A percentile compares a stretch with the other conserved stretches of the same genome.
phyloP scores from a whole-genome alignment of 2,329 filamentous ascomycete genomes.

The Biscogniauxia sp. region DNA sequence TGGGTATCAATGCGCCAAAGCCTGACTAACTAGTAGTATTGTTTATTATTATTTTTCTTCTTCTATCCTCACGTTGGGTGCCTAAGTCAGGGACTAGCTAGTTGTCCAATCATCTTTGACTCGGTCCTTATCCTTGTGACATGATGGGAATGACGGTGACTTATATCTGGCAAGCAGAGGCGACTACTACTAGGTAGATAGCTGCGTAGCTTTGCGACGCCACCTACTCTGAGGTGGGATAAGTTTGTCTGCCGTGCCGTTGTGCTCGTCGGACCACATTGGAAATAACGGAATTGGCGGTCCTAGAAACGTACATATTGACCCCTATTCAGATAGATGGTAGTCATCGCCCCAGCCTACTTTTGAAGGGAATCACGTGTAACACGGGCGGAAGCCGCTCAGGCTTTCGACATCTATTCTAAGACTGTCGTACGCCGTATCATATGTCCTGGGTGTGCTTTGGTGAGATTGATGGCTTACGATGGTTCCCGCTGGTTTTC shows the following conservation, averaged over 20 bases:
- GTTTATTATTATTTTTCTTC: constrained; percentile 4
- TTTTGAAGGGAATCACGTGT: neutral
- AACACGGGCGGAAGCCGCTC: neutral
- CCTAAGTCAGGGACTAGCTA: constrained; percentile 21
- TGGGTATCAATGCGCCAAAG: constrained; percentile 46
- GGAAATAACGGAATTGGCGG: neutral
- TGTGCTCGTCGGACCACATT: neutral
- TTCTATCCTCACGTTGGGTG: constrained; percentile 25
- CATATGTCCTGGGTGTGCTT: neutral
- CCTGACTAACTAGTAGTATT: constrained; percentile 32
- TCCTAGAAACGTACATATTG: neutral
- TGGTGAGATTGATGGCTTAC: neutral
- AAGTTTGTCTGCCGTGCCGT: neutral
- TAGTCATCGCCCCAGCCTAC: neutral
- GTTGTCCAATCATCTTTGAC: constrained; percentile 30
- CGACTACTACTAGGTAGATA: constrained; percentile 12
- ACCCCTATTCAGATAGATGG: neutral
- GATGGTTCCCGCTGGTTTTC: neutral
- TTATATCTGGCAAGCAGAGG: constrained; percentile 13
- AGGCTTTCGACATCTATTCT: neutral
- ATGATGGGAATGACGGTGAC: constrained; percentile 21
- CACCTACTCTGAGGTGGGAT: neutral
- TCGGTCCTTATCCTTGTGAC: constrained; percentile 18
- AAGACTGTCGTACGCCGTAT: neutral
- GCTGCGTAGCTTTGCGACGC: constrained; percentile 10